Conservation (phyloP, 2,329 filamentous ascomycete species). For the Ophiostoma angusticollis region DNA sequence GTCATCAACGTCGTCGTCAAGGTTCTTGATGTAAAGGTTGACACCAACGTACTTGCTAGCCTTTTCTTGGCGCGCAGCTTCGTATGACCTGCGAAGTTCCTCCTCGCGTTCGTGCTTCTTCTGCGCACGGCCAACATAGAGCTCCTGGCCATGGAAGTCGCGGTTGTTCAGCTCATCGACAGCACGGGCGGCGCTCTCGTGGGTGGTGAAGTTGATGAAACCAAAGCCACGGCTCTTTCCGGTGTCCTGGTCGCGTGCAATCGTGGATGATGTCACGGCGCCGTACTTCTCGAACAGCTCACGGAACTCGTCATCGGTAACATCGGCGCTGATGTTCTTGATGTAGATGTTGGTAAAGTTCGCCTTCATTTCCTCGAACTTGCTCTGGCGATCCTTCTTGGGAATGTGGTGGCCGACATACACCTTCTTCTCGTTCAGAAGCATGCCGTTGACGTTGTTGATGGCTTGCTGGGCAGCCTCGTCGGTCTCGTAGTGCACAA, state of each 20-base stretch:
- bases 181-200: slow-evolving; percentile 73
- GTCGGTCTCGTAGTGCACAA: slow-evolving; percentile 98
- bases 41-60: slow-evolving; percentile 98
- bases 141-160: slow-evolving; percentile 86
- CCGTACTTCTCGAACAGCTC: slow-evolving; percentile 84
- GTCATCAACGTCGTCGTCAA: slow-evolving; percentile 92
- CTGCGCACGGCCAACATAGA: slow-evolving; percentile 91
- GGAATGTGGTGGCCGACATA: slow-evolving; percentile 98
- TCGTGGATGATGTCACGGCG: slow-evolving; percentile 87
- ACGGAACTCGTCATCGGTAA: slow-evolving; percentile 88
- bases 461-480: slow-evolving; percentile 94
- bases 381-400: slow-evolving; percentile 99
- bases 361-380: slow-evolving; percentile 99
- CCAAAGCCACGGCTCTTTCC: slow-evolving; percentile 93
- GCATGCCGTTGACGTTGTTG: slow-evolving; percentile 99
- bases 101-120: slow-evolving; percentile 99
- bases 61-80: slow-evolving; percentile 94
- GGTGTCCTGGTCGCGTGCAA: slow-evolving; percentile 70
- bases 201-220: slow-evolving; percentile 90
- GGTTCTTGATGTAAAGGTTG: slow-evolving; percentile 99
- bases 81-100: slow-evolving; percentile 97
- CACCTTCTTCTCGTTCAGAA: slow-evolving; percentile 99
- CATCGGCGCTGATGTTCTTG: slow-evolving; percentile 86
- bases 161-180: slow-evolving; percentile 87
- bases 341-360: slow-evolving; percentile 99